Conservation (phyloP, 495 filamentous ascomycete species). For the Xylaria castorea region DNA sequence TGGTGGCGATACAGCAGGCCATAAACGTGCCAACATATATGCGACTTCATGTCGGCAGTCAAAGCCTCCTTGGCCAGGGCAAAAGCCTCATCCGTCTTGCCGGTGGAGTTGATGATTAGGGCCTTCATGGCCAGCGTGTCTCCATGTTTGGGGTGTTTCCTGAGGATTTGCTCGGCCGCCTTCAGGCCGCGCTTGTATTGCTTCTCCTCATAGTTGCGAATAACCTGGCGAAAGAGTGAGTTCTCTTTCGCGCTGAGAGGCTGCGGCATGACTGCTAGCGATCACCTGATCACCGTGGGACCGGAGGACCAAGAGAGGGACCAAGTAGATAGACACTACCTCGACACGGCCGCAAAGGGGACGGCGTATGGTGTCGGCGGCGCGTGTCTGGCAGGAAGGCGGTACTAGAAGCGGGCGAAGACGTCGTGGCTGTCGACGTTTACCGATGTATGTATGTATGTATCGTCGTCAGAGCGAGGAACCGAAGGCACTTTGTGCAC, state of each 20-base stretch:
- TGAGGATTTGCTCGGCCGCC: conserved; percentile 90
- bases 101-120: conserved; percentile 89
- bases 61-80: conserved; percentile 88
- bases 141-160: conserved; percentile 92
- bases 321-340: conserved; percentile 7
- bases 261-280: conserved; percentile 69
- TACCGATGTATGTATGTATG: neutral
- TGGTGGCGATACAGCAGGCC: conserved; percentile 89
- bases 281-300: conserved; percentile 31
- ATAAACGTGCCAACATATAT: conserved; percentile 99
- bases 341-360: neutral
- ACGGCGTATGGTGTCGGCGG: neutral
- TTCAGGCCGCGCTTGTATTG: conserved; percentile 98
- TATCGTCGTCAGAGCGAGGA: neutral
- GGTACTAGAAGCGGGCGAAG: neutral
- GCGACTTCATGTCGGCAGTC: conserved; percentile 95
- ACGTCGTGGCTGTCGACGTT: neutral
- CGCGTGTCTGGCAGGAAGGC: neutral
- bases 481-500: neutral
- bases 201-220: conserved; percentile 95
- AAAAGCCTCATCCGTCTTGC: conserved; percentile 92
- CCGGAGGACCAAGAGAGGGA: neutral
- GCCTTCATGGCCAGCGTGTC: conserved; percentile 99
- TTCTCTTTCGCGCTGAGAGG: conserved; percentile 87
- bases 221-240: conserved; percentile 89